Percentiles rank a stretch among this genome's conserved stretches.
These are phyloP conservation scores for Cytospora leucostoma DNA, from an alignment of 2,329 filamentous ascomycete genomes.

Conservation along the genomic window DNA sequence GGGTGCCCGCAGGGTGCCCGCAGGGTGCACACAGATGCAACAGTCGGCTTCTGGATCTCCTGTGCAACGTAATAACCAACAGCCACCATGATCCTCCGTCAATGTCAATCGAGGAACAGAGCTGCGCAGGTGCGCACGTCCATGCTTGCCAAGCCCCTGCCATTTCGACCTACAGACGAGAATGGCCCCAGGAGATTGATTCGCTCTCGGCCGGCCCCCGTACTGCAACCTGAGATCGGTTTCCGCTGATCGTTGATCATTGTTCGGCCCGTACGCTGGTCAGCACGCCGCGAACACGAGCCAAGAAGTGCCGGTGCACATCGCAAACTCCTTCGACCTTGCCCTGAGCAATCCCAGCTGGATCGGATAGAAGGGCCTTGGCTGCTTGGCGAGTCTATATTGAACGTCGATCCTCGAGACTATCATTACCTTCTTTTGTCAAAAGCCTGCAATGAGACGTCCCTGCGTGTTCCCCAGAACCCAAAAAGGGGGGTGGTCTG, in stretches of 20 bases:
- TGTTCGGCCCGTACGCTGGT: not conserved
- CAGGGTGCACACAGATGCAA: not conserved
- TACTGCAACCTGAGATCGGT: not conserved
- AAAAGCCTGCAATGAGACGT: not conserved
- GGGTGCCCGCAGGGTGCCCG: not conserved
- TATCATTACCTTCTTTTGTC: not conserved
- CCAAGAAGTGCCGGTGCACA: not conserved
- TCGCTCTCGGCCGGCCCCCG: not conserved
- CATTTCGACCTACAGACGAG: not conserved
- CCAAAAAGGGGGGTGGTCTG: not conserved
- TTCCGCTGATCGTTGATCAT: not conserved
- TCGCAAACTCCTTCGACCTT: not conserved
- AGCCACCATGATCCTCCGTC: constrained; percentile 1
- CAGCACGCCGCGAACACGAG: not conserved
- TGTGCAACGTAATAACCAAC: constrained; percentile 16
- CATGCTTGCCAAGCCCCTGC: constrained; percentile 1
- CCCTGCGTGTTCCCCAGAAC: not conserved
- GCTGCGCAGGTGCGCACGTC: not conserved
- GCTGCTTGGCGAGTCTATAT: not conserved
- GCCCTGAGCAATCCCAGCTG: not conserved
- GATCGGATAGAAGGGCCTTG: not conserved
- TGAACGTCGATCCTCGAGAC: not conserved
- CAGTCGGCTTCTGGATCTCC: constrained; percentile 17
- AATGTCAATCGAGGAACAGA: not conserved
- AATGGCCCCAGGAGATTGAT: not conserved